Base-by-base conservation (phyloP, 1,284 basidiomycete genomes). In the Pisolithus thermaeus region DNA sequence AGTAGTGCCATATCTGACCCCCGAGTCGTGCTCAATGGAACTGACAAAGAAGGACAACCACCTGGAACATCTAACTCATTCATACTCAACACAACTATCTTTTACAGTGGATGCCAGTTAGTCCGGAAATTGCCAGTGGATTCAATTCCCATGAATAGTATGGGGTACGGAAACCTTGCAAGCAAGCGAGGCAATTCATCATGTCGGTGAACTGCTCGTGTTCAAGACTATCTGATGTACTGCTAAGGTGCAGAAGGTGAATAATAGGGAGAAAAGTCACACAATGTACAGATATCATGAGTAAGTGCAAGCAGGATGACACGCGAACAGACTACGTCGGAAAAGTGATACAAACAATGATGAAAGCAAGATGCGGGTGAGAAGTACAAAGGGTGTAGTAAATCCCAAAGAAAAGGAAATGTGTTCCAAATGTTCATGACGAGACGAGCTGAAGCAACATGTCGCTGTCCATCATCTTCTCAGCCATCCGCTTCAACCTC, bases 361-460 rank as follows among this genome's bases (percentile, higher is more conserved):
- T 40, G 56, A 62, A 65, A 53, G 56, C 47, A 49, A 49, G 41
- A 59, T 50, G 42, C 46, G 54, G 39, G 49, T 57, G 55, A n/a
- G 55, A 53, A 32, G 12, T 9, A 11, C 30, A 52, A 52, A 59
- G 42, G 53, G 40, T n/a, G 54, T 51, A 48, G 39, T 14, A 23
- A 43, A 23, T 41, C 46, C 48, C 57, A 58, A 64, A 52, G 47
- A 46, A 51, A 43, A 54, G 61, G 60, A 61, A 52, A 51, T 48
- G 22, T n/a, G 42, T 32, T 23, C 20, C 11, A 45, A 46, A 11
- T 27, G 52, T n/a, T 60, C 49, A 68, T 27, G 77, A 83, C 65
- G 77, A 75, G 61, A 86, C 69, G 52, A 86, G 72, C 58, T 63
- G 69, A 61, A 83, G 70, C 65, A 88, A 73, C 68, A 76, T 79